Base-by-base conservation (phyloP, 2,329 filamentous ascomycete genomes). In the Fusarium albidum region DNA sequence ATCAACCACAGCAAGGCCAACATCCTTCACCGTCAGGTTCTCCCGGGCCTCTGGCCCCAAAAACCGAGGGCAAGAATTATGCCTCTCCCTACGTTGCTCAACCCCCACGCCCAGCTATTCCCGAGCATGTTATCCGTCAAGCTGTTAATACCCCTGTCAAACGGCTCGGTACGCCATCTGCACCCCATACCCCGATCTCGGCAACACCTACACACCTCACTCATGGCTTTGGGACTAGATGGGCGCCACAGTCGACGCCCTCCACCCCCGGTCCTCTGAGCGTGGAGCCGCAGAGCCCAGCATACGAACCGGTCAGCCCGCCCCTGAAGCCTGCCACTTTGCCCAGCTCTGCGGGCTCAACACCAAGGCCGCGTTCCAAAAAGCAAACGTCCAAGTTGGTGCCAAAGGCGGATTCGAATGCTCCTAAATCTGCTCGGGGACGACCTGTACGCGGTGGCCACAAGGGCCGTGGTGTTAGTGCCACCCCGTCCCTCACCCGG, bases 271-370 rank as follows among this genome's bases (percentile, higher is more conserved):
- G 71, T 14, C 74, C 72, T 9, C 58, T 70, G 10, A 54, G 63
- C 21, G 63, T 52, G 14, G 77, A 79, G 39, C 69, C 76, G 13
- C 75, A 77, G 28, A 83, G 82, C 52, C 85, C 85, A 3, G 77
- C 78, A 4, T 80, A 75, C 51, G 85, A 88, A 60, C 83, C 83
- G 1, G 73, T 87, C 5, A 88, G 84, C 57, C 85, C 85, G 3
- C 75, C 82, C 2, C 68, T 73, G 35, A 71, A 70, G 26, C 67
- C 74, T 40, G 69, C 74, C 28, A 72, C 75, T 13, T 54, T 77
- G 12, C 68, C 73, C 14, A 72, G 71, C 34, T 64, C 69, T 31
- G 31, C 63, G 17, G 57, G 45, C 56, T 73, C 58, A 61, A 72
- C 49, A 45, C 68, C 52, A 21, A 73, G 55, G 46, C 57, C 39